Percentiles rank a stretch among this genome's conserved stretches.
Evolutionary conservation across 176 grass and related monocot species (phyloP).

Genomic region (Avena sativa): DNA sequence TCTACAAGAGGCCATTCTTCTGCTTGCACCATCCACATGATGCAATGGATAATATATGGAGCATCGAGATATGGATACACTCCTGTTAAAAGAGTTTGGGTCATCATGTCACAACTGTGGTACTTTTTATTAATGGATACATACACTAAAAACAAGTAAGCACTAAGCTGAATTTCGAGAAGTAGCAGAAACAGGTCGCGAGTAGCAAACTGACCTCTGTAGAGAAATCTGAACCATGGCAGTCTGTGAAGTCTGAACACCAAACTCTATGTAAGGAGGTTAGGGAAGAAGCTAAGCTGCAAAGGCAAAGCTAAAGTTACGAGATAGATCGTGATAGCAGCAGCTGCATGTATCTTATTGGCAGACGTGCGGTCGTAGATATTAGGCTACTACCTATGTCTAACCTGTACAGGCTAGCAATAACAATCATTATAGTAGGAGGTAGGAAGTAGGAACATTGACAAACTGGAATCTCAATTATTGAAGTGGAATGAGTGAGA

Average conservation of each 20-base stretch:
- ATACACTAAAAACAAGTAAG: constrained; percentile 33
- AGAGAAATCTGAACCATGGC: constrained; percentile 42
- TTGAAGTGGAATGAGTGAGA: constrained; percentile 32
- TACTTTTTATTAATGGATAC: background rate
- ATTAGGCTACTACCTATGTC: constrained; percentile 36
- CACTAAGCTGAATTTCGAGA: constrained; percentile 32
- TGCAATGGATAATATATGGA: constrained; percentile 21
- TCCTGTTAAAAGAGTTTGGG: constrained; percentile 40
- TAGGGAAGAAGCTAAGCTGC: constrained; percentile 1
- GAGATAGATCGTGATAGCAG: constrained; percentile 22
- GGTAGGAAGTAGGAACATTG: constrained; percentile 12
- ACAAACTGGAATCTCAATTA: constrained; percentile 53
- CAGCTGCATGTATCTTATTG: constrained; percentile 19
- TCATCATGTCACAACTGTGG: constrained; percentile 7
- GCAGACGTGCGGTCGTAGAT: constrained; percentile 12
- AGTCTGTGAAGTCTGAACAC: constrained; percentile 31
- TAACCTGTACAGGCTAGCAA: constrained; percentile 27
- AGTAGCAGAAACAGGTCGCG: background rate
- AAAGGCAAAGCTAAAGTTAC: constrained; percentile 17
- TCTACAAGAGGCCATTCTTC: constrained; percentile 42
- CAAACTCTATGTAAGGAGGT: constrained; percentile 15
- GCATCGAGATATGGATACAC: constrained; percentile 18
- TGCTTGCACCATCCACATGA: constrained; percentile 24
- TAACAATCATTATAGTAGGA: constrained; percentile 31
- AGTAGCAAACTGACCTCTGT: constrained; percentile 50